These are phyloP conservation scores for Posidonia australis DNA, from an alignment of 106 monocot genomes.

Conservation along the genomic window DNA sequence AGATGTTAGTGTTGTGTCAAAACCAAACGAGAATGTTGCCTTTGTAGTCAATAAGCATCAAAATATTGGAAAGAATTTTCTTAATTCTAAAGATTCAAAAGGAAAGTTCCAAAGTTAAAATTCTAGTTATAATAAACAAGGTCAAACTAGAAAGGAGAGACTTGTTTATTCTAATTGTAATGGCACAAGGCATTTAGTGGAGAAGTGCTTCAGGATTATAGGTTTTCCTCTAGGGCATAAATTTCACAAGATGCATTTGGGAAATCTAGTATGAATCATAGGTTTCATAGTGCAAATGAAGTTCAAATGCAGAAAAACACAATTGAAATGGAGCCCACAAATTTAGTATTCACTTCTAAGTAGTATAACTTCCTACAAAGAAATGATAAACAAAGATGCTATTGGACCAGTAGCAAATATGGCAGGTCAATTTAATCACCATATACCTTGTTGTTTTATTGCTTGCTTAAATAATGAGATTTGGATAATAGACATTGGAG, in stretches of 20 bases:
- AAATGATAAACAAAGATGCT: background rate
- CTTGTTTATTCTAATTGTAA: background rate
- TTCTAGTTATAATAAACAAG: too few species aligned
- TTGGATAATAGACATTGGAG: background rate
- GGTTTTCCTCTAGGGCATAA: background rate
- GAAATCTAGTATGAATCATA: too few species aligned
- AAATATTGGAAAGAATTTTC: too few species aligned
- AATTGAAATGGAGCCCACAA: background rate
- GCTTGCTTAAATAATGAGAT: too few species aligned
- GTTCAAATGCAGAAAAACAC: background rate
- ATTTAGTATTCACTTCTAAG: background rate
- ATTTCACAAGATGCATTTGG: background rate
- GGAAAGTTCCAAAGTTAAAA: too few species aligned
- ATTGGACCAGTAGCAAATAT: background rate
- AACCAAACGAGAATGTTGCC: too few species aligned
- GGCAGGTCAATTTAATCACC: background rate
- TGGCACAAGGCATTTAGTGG: background rate
- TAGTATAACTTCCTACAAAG: background rate
- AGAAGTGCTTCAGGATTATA: background rate
- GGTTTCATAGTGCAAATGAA: too few species aligned
- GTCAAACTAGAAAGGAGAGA: background rate
- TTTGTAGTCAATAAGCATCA: too few species aligned
- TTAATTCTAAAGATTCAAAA: too few species aligned
- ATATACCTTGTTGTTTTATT: background rate
- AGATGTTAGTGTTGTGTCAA: too few species aligned